phyloP scores from a whole-genome alignment of 2,329 filamentous ascomycete genomes.

The Neoscytalidium dimidiatum region DNA sequence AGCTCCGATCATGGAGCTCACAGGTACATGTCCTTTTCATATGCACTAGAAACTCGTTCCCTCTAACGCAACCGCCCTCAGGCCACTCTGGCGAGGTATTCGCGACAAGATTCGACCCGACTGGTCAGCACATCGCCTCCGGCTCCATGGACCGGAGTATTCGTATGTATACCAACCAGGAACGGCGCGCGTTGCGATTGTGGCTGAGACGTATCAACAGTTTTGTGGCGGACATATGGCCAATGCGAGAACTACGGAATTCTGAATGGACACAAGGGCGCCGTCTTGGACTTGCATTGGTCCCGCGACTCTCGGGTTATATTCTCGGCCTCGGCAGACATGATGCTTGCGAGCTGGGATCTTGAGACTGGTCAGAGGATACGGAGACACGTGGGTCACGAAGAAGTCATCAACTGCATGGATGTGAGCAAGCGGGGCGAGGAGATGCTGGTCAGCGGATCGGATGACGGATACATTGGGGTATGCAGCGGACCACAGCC shows the following conservation, averaged over 20 bases:
- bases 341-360: slow-evolving; percentile 93
- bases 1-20: slow-evolving; percentile 91
- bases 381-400: slow-evolving; percentile 87
- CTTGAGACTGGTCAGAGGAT: slow-evolving; percentile 89
- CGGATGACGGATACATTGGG: slow-evolving; percentile 90
- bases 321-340: slow-evolving; percentile 92
- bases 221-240: slow-evolving; percentile 92
- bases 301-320: slow-evolving; percentile 89
- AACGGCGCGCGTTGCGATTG: slow-evolving; percentile 4
- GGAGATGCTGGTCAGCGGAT: slow-evolving; percentile 85
- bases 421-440: slow-evolving; percentile 88
- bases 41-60: not conserved
- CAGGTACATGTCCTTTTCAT: slow-evolving; percentile 54
- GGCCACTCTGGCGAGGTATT: slow-evolving; percentile 82
- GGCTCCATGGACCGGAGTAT: slow-evolving; percentile 94
- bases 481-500: slow-evolving; percentile 30
- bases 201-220: slow-evolving; percentile 47
- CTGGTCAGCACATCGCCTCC: slow-evolving; percentile 86
- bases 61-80: slow-evolving; percentile 28
- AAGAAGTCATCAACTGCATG: slow-evolving; percentile 91
- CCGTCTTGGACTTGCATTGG: slow-evolving; percentile 92
- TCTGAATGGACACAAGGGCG: slow-evolving; percentile 85
- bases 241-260: slow-evolving; percentile 93
- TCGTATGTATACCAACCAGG: slow-evolving; percentile 55
- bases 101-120: slow-evolving; percentile 83